Percentiles rank a stretch among this genome's conserved stretches.
phyloP scores from a whole-genome alignment of 306 rosid species.

The Castanospermum australe region DNA sequence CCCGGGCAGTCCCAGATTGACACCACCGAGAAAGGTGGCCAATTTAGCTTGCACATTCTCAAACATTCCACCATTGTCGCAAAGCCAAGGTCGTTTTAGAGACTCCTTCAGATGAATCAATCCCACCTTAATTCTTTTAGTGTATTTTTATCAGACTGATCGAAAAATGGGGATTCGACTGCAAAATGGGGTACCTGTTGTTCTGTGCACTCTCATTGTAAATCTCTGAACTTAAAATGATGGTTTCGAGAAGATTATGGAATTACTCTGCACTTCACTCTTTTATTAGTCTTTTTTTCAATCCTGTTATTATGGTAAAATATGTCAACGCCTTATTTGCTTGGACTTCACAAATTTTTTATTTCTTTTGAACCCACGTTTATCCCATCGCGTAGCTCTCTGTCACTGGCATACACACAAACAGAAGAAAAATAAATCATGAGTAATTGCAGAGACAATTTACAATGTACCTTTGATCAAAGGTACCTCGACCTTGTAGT shows the following conservation, averaged over 20 bases:
- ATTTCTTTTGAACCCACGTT: no score
- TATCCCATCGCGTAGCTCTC: no score
- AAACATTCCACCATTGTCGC: constrained; percentile 74
- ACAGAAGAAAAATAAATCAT: no score
- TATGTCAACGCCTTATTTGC: background rate
- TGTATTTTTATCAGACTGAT: background rate
- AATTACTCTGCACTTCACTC: background rate
- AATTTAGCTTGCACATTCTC: constrained; percentile 74
- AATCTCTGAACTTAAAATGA: background rate
- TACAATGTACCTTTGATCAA: no score
- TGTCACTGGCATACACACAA: no score
- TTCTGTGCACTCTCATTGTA: background rate
- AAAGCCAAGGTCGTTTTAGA: constrained; percentile 47
- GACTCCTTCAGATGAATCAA: background rate
- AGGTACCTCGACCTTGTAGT: no score
- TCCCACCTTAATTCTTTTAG: constrained; percentile 15
- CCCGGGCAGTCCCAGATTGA: constrained; percentile 68
- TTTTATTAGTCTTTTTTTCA: no score
- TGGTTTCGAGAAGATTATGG: background rate
- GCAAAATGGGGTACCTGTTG: background rate
- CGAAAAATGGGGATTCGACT: background rate
- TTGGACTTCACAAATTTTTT: background rate
- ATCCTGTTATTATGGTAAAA: no score
- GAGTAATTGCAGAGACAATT: no score
- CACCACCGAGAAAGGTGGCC: constrained; percentile 77